Conservation (phyloP, 768 basidiomycete species). For the Galerina marginata region DNA sequence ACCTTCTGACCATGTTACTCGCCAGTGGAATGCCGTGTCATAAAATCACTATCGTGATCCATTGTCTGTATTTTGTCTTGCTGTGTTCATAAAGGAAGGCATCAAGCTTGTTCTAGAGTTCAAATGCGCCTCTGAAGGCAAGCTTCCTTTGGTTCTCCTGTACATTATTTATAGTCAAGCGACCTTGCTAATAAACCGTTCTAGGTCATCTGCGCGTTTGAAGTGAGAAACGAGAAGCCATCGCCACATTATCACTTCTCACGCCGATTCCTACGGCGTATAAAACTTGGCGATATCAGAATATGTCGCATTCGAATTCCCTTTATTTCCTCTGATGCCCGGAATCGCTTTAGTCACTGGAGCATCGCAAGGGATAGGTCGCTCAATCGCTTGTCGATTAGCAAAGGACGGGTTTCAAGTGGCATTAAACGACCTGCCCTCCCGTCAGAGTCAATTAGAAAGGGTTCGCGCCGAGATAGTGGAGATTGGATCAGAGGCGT, state of each 20-base stretch:
- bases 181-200: no score
- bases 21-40: no score
- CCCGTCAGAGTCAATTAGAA: conserved; percentile 32
- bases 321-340: conserved; percentile 4
- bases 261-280: not conserved
- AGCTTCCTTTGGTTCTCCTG: no score
- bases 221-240: no score
- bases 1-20: not conserved
- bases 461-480: conserved; percentile 33
- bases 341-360: conserved; percentile 40
- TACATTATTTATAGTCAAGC: no score
- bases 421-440: conserved; percentile 48
- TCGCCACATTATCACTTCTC: not conserved
- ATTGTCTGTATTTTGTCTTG: no score
- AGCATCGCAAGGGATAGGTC: conserved; percentile 52
- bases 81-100: no score
- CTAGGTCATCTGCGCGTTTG: no score
- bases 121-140: no score
- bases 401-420: conserved; percentile 53
- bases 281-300: not conserved
- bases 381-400: conserved; percentile 50
- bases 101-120: no score
- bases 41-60: no score
- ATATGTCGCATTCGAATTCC: not conserved
- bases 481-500: conserved; percentile 28